phyloP scores from a whole-genome alignment of 2,329 filamentous ascomycete genomes.

The Phialemoniopsis sp. region DNA sequence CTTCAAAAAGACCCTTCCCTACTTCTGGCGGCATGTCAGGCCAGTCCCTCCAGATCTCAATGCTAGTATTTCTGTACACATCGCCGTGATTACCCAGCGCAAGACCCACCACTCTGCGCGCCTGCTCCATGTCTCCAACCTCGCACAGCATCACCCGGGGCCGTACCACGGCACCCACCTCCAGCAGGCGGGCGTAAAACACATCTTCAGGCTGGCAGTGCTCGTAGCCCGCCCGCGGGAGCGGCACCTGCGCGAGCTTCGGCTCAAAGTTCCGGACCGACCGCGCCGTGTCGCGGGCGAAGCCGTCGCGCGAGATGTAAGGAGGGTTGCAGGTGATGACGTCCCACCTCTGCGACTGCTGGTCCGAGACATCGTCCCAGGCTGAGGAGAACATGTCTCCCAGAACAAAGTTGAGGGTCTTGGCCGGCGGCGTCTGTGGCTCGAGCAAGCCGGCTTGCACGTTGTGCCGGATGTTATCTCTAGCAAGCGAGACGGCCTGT shows the following conservation, averaged over 20 bases:
- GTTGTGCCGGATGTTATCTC: conserved; percentile 58
- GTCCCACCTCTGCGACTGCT: conserved; percentile 36
- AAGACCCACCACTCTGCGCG: conserved; percentile 53
- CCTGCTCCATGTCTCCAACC: conserved; percentile 67
- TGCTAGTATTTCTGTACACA: conserved; percentile 21
- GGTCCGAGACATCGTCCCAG: conserved; percentile 19
- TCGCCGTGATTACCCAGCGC: conserved; percentile 22
- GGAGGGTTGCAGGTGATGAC: conserved; percentile 86
- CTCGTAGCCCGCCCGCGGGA: conserved; percentile 9
- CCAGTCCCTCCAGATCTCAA: conserved; percentile 72
- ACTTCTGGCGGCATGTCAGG: conserved; percentile 36
- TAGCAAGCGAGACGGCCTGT: conserved; percentile 60
- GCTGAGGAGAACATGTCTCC: conserved; percentile 41
- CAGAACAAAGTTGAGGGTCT: conserved; percentile 7
- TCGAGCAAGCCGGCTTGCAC: conserved; percentile 13
- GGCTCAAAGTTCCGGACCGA: conserved; percentile 85
- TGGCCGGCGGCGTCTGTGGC: conserved; percentile 1
- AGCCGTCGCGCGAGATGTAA: conserved; percentile 70
- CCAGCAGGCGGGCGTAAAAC: conserved; percentile 66
- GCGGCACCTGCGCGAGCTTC: conserved; percentile 67
- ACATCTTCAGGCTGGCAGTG: conserved; percentile 35
- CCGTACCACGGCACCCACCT: conserved; percentile 36
- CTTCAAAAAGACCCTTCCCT: conserved; percentile 16
- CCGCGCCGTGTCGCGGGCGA: conserved; percentile 57
- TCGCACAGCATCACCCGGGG: conserved; percentile 63